phyloP scores from a whole-genome alignment of 1,139 yeast species.

The Meyerozyma carpophila region DNA sequence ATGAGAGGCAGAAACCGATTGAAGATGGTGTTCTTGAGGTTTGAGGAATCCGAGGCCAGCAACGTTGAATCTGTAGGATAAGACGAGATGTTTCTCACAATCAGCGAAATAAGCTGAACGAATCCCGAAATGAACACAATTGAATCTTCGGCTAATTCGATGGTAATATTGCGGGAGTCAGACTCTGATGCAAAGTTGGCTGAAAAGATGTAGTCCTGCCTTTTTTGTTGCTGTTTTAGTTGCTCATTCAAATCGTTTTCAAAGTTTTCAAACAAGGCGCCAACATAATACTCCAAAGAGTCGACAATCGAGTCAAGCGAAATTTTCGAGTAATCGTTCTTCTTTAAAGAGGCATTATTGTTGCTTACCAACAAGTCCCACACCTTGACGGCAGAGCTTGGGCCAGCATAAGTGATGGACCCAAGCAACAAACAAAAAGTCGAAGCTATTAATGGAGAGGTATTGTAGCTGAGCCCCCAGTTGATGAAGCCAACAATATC shows the following conservation, averaged over 20 bases:
- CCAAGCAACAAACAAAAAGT: constrained; percentile 77
- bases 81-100: constrained; percentile 27
- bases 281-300: constrained; percentile 51
- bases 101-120: constrained; percentile 37
- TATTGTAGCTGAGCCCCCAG: constrained; percentile 83
- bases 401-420: constrained; percentile 61
- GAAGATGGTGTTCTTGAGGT: constrained; percentile 27
- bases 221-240: constrained; percentile 27
- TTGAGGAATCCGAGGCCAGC: constrained; percentile 15
- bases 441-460: constrained; percentile 76
- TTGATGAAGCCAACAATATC: constrained; percentile 66
- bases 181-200: constrained; percentile 11
- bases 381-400: constrained; percentile 39
- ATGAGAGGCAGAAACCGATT: constrained; percentile 33
- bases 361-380: constrained; percentile 38
- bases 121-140: constrained; percentile 73
- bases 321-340: constrained; percentile 39
- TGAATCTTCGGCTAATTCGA: constrained; percentile 77
- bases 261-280: constrained; percentile 42
- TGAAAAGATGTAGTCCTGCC: constrained; percentile 34
- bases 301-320: constrained; percentile 59
- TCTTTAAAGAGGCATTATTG: constrained; percentile 22
- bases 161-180: constrained; percentile 13
- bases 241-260: constrained; percentile 31
- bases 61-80: constrained; percentile 3